These are phyloP conservation scores for Phytopythium boreale DNA, from an alignment of 352 stramenopile genomes.

Conservation along the genomic window DNA sequence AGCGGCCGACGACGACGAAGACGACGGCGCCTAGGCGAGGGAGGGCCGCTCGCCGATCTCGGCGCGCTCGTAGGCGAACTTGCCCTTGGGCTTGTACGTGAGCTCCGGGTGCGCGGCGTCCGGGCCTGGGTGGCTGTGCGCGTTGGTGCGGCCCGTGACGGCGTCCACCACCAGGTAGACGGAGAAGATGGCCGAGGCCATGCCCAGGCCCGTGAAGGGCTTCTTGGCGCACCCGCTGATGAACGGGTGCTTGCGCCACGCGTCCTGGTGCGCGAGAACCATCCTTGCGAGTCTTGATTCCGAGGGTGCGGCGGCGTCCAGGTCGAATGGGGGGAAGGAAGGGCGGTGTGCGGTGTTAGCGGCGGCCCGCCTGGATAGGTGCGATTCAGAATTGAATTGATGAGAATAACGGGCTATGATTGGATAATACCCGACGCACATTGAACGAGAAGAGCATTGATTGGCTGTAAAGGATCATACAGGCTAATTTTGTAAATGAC, in stretches of 20 bases:
- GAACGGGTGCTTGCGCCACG: slow-evolving; percentile 87
- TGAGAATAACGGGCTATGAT: not conserved
- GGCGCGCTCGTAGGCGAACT: slow-evolving; percentile 51
- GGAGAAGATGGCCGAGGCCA: slow-evolving; percentile 74
- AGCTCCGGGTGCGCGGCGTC: slow-evolving; percentile 31
- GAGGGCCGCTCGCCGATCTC: slow-evolving; percentile 62
- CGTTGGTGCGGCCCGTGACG: slow-evolving; percentile 40
- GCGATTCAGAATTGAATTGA: slow-evolving; percentile 25
- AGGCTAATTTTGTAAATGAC: not conserved
- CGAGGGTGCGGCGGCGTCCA: slow-evolving; percentile 6
- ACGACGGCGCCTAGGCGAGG: slow-evolving; percentile 18
- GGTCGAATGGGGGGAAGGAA: not conserved
- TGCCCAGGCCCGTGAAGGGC: slow-evolving; percentile 75
- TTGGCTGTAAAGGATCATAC: not conserved
- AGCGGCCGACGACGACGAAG: too few species aligned
- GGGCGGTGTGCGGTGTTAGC: not conserved
- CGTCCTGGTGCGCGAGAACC: slow-evolving; percentile 86
- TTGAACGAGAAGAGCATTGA: too few species aligned
- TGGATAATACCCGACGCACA: not conserved
- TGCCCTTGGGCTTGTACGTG: slow-evolving; percentile 33
- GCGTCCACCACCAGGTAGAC: slow-evolving; percentile 74
- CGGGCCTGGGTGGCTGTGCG: slow-evolving; percentile 22
- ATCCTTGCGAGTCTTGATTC: slow-evolving; percentile 26
- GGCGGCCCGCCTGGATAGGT: not conserved
- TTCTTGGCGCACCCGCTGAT: slow-evolving; percentile 82